Evolutionary conservation across 257 asterid genomes (phyloP).

Genomic region (Fraxinus cuspidata): DNA sequence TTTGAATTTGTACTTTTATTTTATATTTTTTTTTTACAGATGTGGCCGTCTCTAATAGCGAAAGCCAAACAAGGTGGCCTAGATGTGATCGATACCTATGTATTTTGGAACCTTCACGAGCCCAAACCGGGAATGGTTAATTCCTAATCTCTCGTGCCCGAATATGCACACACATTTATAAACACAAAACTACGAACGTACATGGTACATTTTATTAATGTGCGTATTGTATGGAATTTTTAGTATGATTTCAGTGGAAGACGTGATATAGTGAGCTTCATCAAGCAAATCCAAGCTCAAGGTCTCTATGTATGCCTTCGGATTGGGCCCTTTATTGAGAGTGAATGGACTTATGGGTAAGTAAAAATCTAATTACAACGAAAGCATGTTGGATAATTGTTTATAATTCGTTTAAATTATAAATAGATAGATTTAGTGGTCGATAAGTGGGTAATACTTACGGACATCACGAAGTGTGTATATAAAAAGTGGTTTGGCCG

Average conservation of each 20-base stretch:
- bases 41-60: slow-evolving; percentile 77
- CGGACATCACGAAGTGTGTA: too few relatives aligned
- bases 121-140: slow-evolving; percentile 65
- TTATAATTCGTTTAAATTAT: too few relatives aligned
- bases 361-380: neutral
- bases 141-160: neutral
- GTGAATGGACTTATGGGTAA: slow-evolving; percentile 96
- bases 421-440: too few relatives aligned
- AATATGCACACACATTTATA: neutral
- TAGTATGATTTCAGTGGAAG: slow-evolving; percentile 87
- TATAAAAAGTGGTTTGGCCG: too few relatives aligned
- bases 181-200: neutral
- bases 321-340: slow-evolving; percentile 82
- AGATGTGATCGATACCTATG: slow-evolving; percentile 74
- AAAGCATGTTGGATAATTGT: too few relatives aligned
- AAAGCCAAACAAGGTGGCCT: slow-evolving; percentile 81
- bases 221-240: neutral
- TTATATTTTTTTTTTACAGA: slow-evolving; percentile 46
- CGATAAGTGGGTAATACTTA: too few relatives aligned
- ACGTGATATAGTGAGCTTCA: slow-evolving; percentile 57
- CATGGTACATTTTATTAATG: neutral
- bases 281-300: slow-evolving; percentile 67
- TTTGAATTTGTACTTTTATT: neutral
- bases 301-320: slow-evolving; percentile 80
- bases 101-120: slow-evolving; percentile 88